A percentile compares a stretch with the other conserved stretches of the same genome.
These are phyloP conservation scores for Paecilomyces sp. DNA, from an alignment of 2,329 filamentous ascomycete species.

Conservation along the genomic window DNA sequence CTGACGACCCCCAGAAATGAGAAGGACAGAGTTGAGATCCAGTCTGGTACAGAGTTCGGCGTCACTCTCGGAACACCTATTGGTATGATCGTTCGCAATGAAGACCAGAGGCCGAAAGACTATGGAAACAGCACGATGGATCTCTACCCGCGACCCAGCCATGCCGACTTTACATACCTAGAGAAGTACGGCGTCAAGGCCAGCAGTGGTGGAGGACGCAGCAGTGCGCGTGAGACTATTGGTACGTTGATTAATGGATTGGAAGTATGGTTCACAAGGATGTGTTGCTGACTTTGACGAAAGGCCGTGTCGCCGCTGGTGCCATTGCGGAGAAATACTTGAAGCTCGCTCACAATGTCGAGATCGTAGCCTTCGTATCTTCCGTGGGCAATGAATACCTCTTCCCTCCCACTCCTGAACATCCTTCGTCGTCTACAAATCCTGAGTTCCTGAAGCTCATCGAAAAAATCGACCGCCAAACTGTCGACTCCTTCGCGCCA, in stretches of 20 bases:
- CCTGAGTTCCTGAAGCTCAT: constrained; percentile 72
- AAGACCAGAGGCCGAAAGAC: constrained; percentile 88
- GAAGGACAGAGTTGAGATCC: constrained; percentile 84
- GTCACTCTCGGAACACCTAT: constrained; percentile 88
- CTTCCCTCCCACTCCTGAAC: constrained; percentile 62
- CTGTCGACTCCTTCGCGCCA: constrained; percentile 77
- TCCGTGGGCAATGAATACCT: constrained; percentile 76
- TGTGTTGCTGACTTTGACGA: background rate
- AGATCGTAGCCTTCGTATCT: constrained; percentile 86
- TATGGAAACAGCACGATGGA: constrained; percentile 89
- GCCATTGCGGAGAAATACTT: constrained; percentile 94
- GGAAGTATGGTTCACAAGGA: background rate
- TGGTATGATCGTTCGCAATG: constrained; percentile 76
- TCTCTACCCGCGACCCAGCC: constrained; percentile 79
- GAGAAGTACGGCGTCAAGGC: constrained; percentile 97
- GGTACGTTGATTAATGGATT: constrained; percentile 38
- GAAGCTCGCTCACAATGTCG: constrained; percentile 68
- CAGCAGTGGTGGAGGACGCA: constrained; percentile 79
- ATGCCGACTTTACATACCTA: constrained; percentile 95
- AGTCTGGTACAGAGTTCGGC: constrained; percentile 86
- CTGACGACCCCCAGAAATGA: constrained; percentile 91
- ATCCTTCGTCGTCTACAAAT: constrained; percentile 65
- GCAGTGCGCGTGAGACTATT: constrained; percentile 91
- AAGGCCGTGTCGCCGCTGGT: constrained; percentile 76
- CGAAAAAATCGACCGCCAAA: constrained; percentile 62